Conservation (phyloP, 495 filamentous ascomycete genomes). For the Rhypophila decipiens region DNA sequence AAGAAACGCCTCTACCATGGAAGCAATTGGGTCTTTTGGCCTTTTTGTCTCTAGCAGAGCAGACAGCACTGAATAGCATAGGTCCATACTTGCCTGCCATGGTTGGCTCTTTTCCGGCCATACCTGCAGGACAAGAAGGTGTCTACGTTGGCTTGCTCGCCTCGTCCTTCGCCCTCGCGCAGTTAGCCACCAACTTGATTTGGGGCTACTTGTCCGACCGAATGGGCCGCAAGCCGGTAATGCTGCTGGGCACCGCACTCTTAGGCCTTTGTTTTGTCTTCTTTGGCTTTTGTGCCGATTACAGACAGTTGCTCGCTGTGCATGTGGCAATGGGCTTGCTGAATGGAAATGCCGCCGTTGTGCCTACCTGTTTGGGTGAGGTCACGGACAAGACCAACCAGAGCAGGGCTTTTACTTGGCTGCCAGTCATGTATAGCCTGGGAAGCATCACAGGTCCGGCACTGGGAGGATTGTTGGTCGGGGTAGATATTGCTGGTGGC, state of each 20-base stretch:
- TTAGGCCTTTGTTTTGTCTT: constrained; percentile 74
- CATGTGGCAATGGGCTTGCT: constrained; percentile 87
- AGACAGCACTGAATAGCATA: constrained; percentile 94
- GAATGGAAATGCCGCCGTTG: constrained; percentile 81
- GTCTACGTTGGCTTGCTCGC: constrained; percentile 87
- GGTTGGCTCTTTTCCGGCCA: constrained; percentile 77
- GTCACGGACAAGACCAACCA: constrained; percentile 95
- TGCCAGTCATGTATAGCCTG: constrained; percentile 88
- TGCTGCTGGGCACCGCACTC: constrained; percentile 76
- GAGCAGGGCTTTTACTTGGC: constrained; percentile 80
- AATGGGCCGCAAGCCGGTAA: constrained; percentile 87
- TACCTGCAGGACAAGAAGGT: constrained; percentile 63
- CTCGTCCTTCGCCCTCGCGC: constrained; percentile 84
- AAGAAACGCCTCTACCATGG: constrained; percentile 68
- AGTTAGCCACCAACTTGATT: constrained; percentile 84
- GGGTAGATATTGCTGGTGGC: constrained; percentile 38
- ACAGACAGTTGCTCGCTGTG: constrained; percentile 76
- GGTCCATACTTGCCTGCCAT: constrained; percentile 94
- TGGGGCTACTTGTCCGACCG: constrained; percentile 91
- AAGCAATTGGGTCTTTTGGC: constrained; percentile 80
- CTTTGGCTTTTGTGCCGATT: constrained; percentile 80
- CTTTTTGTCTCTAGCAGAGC: constrained; percentile 83
- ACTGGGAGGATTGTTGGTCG: constrained; percentile 76
- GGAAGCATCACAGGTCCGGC: constrained; percentile 90
- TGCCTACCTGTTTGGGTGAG: constrained; percentile 89